Evolutionary conservation across 1,284 basidiomycete species (phyloP), one percentile per base, ranked within the genome.

Genomic region (Fomitopsis pinicola): DNA sequence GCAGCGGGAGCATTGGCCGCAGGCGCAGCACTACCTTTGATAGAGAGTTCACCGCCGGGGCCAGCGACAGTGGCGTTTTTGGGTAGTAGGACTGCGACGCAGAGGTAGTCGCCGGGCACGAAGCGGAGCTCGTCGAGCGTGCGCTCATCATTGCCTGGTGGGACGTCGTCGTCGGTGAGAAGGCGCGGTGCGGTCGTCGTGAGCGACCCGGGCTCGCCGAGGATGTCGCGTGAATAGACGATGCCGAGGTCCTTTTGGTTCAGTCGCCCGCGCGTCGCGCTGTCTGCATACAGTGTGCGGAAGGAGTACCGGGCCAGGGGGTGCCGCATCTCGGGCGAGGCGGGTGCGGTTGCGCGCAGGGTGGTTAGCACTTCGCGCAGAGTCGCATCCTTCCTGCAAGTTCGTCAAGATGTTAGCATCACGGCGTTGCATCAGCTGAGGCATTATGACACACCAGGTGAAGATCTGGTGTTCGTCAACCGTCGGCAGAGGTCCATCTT

Each of bases 391-490:
- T 84, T 88, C 90, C 91, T 92, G 66, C 5, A 56, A 22, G 17
- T 22, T 22, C 42, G 17, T 45, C 42, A 22, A 6, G 22, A 26
- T 14, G 10, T 26, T 19, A 26, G 17, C 26, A 35, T 58, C 50
- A 12, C 57, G 28, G 9, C 17, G 2, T 7, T n/a, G 35, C 28
- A 28, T 4, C 19, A 3, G 35, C n/a, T 30, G n/a, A 8, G 26
- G 15, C 35, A 35, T 33, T 55, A 10, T 22, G n/a, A 35, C 44
- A 5, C 30, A 58, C 90, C 90, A 92, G 14, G 87, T 88, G 67
- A 85, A 91, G 46, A 91, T 76, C 67, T 91, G 89, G 57, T 90
- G 87, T 69, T 92, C 90, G 64, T 92, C 90, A 4, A 85, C 84
- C 2, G 85, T 86, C 8, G 90, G 90, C 5, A 89, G 76, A 3